Base-by-base conservation (phyloP, 1,139 yeast genomes). In the Yamadazyma diddensiae region DNA sequence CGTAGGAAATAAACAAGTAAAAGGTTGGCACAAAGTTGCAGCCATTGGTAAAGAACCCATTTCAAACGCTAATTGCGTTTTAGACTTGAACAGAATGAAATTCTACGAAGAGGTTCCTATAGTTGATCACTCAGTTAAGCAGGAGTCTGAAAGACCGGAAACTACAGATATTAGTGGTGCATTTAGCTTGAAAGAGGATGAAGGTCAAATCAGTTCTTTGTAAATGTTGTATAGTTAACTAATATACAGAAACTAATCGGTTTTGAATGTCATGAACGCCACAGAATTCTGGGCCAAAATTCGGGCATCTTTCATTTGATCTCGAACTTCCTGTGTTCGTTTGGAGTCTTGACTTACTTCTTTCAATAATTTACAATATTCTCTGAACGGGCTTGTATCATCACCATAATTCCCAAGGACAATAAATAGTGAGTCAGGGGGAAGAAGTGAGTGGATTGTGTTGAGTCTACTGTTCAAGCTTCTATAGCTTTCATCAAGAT, bases 341-440 rank as follows among this genome's bases (percentile, higher is more conserved):
- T 21, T n/a, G 13, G 15, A 5, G 3, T 22, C 17, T 13, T 16
- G 6, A 5, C 10, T 13, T 8, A 12, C n/a, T 13, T 9, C n/a
- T 19, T 19, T 19, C 18, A 17, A 20, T 6, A 6, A 13, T 13
- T 15, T 10, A 13, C 2, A 17, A 15, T 13, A 7, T 8, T 13
- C 25, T 18, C 12, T 13, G 24, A n/a, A 16, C 15, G 9, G 25
- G 17, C 19, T 26, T 10, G 24, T 17, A 15, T 82, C 77, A 44
- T 78, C 74, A 2, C 90, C 88, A 35, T 73, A 65, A 2, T 83
- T 85, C 0, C 87, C 70, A 46, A 77, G 64, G 1, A 88, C 52
- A 1, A 87, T 59, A 21, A 90, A 48, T 16, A 81, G 59, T 0
- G 94, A 72, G 29, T 78, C 69, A 1, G 62, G 57, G 0, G 95